These are phyloP conservation scores for Proliferodiscus dingleyae DNA, from an alignment of 2,329 filamentous ascomycete species.

Conservation along the genomic window DNA sequence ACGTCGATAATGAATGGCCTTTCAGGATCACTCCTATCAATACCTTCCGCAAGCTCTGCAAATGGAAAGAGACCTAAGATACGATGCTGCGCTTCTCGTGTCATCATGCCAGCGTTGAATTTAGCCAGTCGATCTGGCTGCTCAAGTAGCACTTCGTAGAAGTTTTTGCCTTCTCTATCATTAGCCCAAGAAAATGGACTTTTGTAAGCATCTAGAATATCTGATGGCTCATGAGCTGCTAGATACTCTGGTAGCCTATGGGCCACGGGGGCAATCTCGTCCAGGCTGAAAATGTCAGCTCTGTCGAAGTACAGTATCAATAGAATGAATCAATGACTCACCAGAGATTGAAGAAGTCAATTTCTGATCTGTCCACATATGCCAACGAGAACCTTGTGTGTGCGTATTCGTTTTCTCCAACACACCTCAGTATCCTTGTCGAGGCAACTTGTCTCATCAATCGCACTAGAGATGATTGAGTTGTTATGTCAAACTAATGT, in stretches of 20 bases:
- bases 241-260: conserved; percentile 23
- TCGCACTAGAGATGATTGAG: conserved; percentile 17
- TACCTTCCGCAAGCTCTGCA: background rate
- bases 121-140: conserved; percentile 20
- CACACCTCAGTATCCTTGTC: conserved; percentile 27
- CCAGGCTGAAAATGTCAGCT: conserved; percentile 10
- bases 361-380: conserved; percentile 25
- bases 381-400: conserved; percentile 29
- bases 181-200: conserved; percentile 23
- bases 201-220: conserved; percentile 11
- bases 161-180: conserved; percentile 20
- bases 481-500: background rate
- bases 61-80: conserved; percentile 8
- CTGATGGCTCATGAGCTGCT: conserved; percentile 16
- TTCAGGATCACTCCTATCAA: background rate
- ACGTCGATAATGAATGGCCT: conserved; percentile 19
- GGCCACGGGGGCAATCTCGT: conserved; percentile 23
- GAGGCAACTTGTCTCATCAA: conserved; percentile 30
- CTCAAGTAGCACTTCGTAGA: conserved; percentile 25
- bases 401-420: conserved; percentile 25
- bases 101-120: conserved; percentile 21
- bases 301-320: conserved; percentile 1
- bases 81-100: conserved; percentile 5
- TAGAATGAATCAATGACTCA: conserved; percentile 2
- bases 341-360: conserved; percentile 28